Evolutionary conservation across 495 filamentous ascomycete species (phyloP), one percentile per base, ranked within the genome.

Genomic region (Aspergillus ostianus): DNA sequence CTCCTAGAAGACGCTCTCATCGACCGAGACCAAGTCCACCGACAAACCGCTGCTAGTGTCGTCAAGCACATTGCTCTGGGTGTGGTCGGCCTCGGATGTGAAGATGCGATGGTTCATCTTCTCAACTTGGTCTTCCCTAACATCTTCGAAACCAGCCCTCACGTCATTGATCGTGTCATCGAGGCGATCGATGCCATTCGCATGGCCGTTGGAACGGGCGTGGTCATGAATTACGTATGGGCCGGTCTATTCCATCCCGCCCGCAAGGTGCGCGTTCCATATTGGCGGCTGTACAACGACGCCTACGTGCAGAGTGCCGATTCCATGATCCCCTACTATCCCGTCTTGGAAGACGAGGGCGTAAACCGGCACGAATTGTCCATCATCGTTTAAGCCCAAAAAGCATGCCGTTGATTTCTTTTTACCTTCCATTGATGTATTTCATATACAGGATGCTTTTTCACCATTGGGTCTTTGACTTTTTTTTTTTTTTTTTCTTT

Each of bases 31-130:
- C 95, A 99, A 76, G 95, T 99, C 6, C 95, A 99, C 75, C 87
- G 95, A 18, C 95, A 99, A 70, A 98, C 95, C 1, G 94, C 95
- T 3, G 94, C 94, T 32, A 89, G 86, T 4, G 95, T 98, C 4
- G 93, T 98, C 73, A 97, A 98, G 77, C 95, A 99, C 65, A 88
- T 99, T 55, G 95, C 95, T 2, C 84, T 98, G 4, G 95, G 95
- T 47, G 92, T 97, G 19, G 93, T 97, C 52, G 95, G 95, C 29
- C 80, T 99, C 20, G 95, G 94, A n/a, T 96, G 92, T 72, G 95
- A 99, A 75, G 95, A 99, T 72, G 94, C 94, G 26, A 97, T 98
- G 92, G 79, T 98, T 50, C 95, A 99, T 79, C 83, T 99, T 12
- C 87, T 99, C 57, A 98, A 98, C 72, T 80, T 99, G 15, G 84